These are phyloP conservation scores for Lepiota brunneoincarnata DNA, from an alignment of 768 basidiomycete genomes.

Conservation along the genomic window DNA sequence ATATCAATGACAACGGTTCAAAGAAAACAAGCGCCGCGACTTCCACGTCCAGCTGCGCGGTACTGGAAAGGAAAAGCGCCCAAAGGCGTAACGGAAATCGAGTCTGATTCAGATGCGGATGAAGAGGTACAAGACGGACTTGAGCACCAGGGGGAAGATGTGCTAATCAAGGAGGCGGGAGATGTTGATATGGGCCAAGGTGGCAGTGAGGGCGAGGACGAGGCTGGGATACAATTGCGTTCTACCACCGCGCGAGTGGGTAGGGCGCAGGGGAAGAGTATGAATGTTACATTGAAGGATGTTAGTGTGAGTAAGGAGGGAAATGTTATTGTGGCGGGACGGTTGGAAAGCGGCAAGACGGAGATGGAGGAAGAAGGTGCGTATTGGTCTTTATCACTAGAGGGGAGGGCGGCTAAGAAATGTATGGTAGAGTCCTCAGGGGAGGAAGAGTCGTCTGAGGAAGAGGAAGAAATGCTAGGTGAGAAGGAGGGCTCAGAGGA, in stretches of 20 bases:
- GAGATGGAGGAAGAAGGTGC: conserved; percentile 44
- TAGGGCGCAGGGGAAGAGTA: conserved; percentile 41
- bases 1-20: conserved; percentile 20
- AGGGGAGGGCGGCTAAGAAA: conserved; percentile 16
- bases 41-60: conserved; percentile 75
- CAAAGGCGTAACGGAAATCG: conserved; percentile 58
- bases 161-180: conserved; percentile 57
- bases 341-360: conserved; percentile 77
- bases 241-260: conserved; percentile 19
- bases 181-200: conserved; percentile 35
- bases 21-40: conserved; percentile 74
- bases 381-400: background rate
- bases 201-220: conserved; percentile 29
- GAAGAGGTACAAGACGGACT: conserved; percentile 42
- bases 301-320: conserved; percentile 81
- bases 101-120: conserved; percentile 67
- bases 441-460: conserved; percentile 49
- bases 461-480: conserved; percentile 36
- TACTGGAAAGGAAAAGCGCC: conserved; percentile 93
- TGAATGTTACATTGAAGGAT: conserved; percentile 76
- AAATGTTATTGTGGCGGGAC: conserved; percentile 76
- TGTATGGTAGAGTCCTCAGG: conserved; percentile 7
- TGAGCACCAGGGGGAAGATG: conserved; percentile 42
- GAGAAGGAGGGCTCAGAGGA: conserved; percentile 32
- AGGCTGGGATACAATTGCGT: conserved; percentile 40